A percentile compares a stretch with the other conserved stretches of the same genome.
Evolutionary conservation across 306 rosid species (phyloP).

Genomic region (Sicyos edulis): DNA sequence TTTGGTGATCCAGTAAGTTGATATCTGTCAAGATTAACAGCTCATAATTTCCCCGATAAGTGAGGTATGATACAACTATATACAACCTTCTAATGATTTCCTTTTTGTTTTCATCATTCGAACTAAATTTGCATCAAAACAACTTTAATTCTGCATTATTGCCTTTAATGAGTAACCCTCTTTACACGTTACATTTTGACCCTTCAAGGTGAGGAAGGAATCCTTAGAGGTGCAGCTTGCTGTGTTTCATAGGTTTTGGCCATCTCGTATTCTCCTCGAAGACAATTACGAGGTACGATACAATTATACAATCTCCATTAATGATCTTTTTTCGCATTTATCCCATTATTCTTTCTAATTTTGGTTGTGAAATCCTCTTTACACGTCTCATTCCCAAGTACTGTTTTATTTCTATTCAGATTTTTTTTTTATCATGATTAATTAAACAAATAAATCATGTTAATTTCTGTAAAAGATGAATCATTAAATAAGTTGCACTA

Average conservation of each 20-base stretch:
- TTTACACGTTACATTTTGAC: neutral
- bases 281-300: neutral
- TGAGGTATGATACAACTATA: slow-evolving; percentile 4
- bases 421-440: neutral
- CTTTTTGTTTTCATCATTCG: neutral
- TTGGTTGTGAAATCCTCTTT: neutral
- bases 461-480: neutral
- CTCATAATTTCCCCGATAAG: slow-evolving; percentile 6
- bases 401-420: neutral
- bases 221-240: neutral
- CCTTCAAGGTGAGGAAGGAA: slow-evolving; percentile 5
- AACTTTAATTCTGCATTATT: neutral
- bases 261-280: neutral
- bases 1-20: slow-evolving; percentile 81
- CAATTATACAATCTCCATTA: neutral
- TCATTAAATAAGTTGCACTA: neutral
- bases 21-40: slow-evolving; percentile 8
- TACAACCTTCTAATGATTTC: neutral
- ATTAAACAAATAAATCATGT: neutral
- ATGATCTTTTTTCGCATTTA: neutral
- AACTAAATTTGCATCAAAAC: neutral
- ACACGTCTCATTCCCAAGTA: neutral
- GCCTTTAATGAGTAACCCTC: neutral
- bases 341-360: neutral
- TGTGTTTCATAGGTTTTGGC: slow-evolving; percentile 7